phyloP scores from a whole-genome alignment of 305 asterid genomes.

The Coffea humblotiana region DNA sequence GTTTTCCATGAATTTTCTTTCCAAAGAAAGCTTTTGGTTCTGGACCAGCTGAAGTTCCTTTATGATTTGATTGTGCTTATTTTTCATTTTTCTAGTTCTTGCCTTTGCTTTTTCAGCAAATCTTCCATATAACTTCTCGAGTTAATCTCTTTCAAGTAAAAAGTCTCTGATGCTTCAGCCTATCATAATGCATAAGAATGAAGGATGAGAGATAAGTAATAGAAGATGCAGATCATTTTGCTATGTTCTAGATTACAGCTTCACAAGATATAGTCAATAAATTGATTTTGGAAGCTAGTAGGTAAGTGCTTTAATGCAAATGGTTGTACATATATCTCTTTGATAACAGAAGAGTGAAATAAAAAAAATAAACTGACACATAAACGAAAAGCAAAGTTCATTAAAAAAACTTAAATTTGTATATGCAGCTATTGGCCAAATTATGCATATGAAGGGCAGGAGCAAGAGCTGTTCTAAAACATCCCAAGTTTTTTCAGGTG shows the following conservation, averaged over 20 bases:
- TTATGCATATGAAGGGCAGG: neutral
- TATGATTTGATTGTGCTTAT: constrained; percentile 40
- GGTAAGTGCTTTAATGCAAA: constrained; percentile 6
- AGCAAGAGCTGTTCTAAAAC: neutral
- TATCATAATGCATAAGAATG: constrained; percentile 32
- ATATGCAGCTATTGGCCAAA: neutral
- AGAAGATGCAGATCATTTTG: constrained; percentile 1
- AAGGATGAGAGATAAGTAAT: constrained; percentile 22
- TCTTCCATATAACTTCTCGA: constrained; percentile 52
- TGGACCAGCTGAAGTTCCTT: constrained; percentile 50
- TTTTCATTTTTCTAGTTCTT: constrained; percentile 55
- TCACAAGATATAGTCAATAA: neutral
- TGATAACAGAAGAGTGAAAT: neutral
- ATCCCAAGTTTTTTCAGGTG: neutral
- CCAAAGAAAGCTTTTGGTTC: constrained; percentile 56
- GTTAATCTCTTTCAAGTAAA: constrained; percentile 46
- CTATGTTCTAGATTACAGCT: neutral
- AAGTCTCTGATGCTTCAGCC: constrained; percentile 61
- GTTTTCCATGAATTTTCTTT: constrained; percentile 56
- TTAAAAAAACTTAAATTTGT: neutral
- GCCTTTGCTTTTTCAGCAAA: constrained; percentile 40
- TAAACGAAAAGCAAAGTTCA: neutral
- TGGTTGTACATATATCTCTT: neutral
- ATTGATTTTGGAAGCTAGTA: constrained; percentile 5
- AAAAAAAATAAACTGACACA: neutral